phyloP scores from a whole-genome alignment of 202 grass and related monocot genomes.

The Dendrocalamus latiflorus region DNA sequence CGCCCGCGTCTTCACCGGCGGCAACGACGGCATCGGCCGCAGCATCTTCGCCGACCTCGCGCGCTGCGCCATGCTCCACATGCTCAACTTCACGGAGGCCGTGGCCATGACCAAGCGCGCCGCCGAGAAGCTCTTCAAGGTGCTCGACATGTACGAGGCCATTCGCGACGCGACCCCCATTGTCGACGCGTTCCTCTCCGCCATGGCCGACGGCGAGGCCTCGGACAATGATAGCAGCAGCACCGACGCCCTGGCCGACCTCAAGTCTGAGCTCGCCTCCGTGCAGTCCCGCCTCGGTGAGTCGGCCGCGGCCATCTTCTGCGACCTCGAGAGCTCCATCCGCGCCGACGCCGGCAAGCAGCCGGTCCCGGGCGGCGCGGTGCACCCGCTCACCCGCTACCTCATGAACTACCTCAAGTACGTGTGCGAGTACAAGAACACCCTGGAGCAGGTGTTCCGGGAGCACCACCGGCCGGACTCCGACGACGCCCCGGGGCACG shows the following conservation, averaged over 20 bases:
- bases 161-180: slow-evolving; percentile 47
- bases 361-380: slow-evolving; percentile 62
- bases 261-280: slow-evolving; percentile 45
- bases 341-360: slow-evolving; percentile 54
- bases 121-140: slow-evolving; percentile 89
- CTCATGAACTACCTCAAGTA: slow-evolving; percentile 94
- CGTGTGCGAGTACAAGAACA: slow-evolving; percentile 70
- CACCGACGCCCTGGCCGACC: slow-evolving; percentile 8
- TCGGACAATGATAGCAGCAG: not conserved
- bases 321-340: slow-evolving; percentile 84
- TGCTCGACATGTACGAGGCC: slow-evolving; percentile 90
- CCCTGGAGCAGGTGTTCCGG: slow-evolving; percentile 72
- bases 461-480: slow-evolving; percentile 37
- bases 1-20: slow-evolving; percentile 41
- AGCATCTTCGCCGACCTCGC: slow-evolving; percentile 64
- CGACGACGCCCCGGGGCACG: not conserved
- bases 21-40: not conserved
- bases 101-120: slow-evolving; percentile 58
- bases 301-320: slow-evolving; percentile 68
- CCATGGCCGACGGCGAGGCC: not conserved
- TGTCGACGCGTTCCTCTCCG: slow-evolving; percentile 42
- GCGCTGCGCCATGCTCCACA: slow-evolving; percentile 40
- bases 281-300: slow-evolving; percentile 59
- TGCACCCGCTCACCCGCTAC: slow-evolving; percentile 85
- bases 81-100: slow-evolving; percentile 82